phyloP scores from a whole-genome alignment of 352 stramenopile genomes.

The Phytopythium vexans region DNA sequence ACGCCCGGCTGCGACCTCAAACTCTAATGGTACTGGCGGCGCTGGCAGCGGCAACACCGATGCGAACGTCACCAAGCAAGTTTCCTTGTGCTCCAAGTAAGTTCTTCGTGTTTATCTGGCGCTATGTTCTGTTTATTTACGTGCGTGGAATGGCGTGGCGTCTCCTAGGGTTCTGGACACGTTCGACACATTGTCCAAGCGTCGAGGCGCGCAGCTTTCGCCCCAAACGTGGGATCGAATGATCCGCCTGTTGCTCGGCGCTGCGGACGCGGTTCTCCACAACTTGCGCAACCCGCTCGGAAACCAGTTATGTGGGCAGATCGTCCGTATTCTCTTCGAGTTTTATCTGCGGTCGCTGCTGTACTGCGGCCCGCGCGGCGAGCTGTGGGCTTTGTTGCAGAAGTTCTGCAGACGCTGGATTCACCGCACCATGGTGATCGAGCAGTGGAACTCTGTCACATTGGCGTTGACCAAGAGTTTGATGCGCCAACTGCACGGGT shows the following conservation, averaged over 20 bases:
- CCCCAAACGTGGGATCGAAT: conserved; percentile 83
- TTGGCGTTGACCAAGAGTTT: conserved; percentile 70
- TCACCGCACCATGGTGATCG: conserved; percentile 80
- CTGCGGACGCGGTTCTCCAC: conserved; percentile 75
- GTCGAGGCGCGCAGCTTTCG: conserved; percentile 50
- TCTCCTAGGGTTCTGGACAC: conserved; percentile 61
- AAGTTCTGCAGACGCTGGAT: conserved; percentile 88
- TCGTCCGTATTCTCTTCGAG: conserved; percentile 78
- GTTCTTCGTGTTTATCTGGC: conserved; percentile 8
- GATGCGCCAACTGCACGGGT: conserved; percentile 65
- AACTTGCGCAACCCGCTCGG: conserved; percentile 68
- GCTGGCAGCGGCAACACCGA: conserved; percentile 14
- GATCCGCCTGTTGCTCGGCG: conserved; percentile 72
- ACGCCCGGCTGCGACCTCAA: conserved; percentile 18
- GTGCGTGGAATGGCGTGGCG: background rate
- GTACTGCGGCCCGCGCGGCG: conserved; percentile 62
- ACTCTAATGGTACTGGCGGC: conserved; percentile 9
- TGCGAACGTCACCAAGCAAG: conserved; percentile 57
- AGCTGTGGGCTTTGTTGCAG: conserved; percentile 77
- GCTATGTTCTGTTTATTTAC: conserved; percentile 2
- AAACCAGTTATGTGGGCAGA: conserved; percentile 68
- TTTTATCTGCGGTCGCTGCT: conserved; percentile 71
- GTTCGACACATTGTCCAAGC: conserved; percentile 73
- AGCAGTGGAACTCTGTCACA: conserved; percentile 83
- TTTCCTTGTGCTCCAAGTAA: conserved; percentile 69